These are phyloP conservation scores for Colletotrichum shisoi DNA, from an alignment of 2,329 filamentous ascomycete genomes.

Conservation along the genomic window DNA sequence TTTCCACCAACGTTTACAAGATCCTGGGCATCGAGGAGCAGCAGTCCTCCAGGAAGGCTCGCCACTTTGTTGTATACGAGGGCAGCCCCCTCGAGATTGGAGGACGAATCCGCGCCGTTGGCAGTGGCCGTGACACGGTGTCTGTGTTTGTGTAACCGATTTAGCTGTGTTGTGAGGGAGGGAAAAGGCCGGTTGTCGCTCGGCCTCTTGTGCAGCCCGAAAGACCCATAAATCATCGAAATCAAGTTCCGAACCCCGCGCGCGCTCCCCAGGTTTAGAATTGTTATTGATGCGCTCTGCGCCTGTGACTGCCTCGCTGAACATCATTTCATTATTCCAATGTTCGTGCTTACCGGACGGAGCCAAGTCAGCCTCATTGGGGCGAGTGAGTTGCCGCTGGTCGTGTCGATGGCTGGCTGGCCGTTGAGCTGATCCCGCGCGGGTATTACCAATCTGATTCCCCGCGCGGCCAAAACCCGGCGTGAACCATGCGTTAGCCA, in stretches of 20 bases:
- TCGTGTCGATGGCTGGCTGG: neutral
- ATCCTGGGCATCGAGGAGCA: conserved; percentile 60
- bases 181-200: neutral
- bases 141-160: conserved; percentile 48
- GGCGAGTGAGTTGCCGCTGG: conserved; percentile 15
- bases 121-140: conserved; percentile 51
- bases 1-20: conserved; percentile 65
- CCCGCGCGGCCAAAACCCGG: conserved; percentile 18
- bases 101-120: conserved; percentile 63
- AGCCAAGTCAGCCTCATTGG: conserved; percentile 4
- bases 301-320: neutral
- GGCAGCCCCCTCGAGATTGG: conserved; percentile 69
- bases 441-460: conserved; percentile 39
- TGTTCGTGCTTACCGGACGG: neutral
- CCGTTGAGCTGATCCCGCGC: conserved; percentile 27
- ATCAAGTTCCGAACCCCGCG: conserved; percentile 5
- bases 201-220: neutral
- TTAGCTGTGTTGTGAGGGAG: too few species aligned
- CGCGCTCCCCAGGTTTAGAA: neutral
- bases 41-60: conserved; percentile 40
- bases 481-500: conserved; percentile 3
- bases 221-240: neutral
- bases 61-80: conserved; percentile 69
- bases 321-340: neutral
- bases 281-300: neutral